Evolutionary conservation across 441 rosid species (phyloP).

Genomic region (Pelargonium fulgidum): DNA sequence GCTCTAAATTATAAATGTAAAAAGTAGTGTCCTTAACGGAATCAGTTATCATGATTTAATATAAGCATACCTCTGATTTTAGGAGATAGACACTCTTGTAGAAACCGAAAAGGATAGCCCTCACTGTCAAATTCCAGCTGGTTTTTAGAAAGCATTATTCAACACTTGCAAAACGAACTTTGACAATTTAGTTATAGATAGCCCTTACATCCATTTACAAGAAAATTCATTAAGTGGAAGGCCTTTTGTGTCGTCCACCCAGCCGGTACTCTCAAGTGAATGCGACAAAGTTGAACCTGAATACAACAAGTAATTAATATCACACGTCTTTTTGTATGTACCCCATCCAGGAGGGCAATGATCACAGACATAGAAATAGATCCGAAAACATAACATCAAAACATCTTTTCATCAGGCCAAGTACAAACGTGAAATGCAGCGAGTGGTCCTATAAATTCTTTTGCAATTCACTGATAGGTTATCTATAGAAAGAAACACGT

Average conservation of each 20-base stretch:
- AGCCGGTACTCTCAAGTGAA: slow-evolving; percentile 67
- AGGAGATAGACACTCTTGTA: slow-evolving; percentile 44
- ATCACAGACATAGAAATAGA: too few relatives aligned
- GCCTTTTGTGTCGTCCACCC: slow-evolving; percentile 87
- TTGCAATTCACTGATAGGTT: too few relatives aligned
- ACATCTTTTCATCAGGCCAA: too few relatives aligned
- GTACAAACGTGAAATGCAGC: too few relatives aligned
- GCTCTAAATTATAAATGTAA: too few relatives aligned
- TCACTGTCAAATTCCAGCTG: slow-evolving; percentile 30
- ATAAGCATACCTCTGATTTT: slow-evolving; percentile 37
- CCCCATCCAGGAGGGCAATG: too few relatives aligned
- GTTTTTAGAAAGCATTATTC: slow-evolving; percentile 14
- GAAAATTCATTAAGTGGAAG: slow-evolving; percentile 73
- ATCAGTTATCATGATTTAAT: too few relatives aligned
- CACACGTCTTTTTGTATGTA: too few relatives aligned
- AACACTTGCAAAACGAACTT: slow-evolving; percentile 7
- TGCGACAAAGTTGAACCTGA: slow-evolving; percentile 61
- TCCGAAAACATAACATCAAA: too few relatives aligned
- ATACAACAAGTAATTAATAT: neutral
- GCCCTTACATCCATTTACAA: slow-evolving; percentile 61
- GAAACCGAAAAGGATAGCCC: slow-evolving; percentile 47
- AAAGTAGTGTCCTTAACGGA: too few relatives aligned
- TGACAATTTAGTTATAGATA: neutral
- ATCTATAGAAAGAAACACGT: too few relatives aligned
- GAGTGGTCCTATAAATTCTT: too few relatives aligned